Percentiles rank a stretch among this genome's conserved stretches.
Evolutionary conservation across 1,284 basidiomycete species (phyloP).

Genomic region (Heterobasidion occidentale): DNA sequence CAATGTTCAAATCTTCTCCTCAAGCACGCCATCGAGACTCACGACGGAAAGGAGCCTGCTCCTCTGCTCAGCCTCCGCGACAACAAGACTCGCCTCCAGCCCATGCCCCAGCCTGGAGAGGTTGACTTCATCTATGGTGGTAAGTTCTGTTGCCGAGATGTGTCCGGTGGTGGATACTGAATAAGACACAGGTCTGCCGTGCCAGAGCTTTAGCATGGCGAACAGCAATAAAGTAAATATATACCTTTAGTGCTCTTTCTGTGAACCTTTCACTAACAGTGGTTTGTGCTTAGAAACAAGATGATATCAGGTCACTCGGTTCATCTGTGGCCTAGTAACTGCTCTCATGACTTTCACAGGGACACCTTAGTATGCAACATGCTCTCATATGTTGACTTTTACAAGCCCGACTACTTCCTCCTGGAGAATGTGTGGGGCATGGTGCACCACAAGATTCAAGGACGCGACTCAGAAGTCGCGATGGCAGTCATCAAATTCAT

Average conservation of each 20-base stretch:
- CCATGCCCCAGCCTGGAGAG: conserved; percentile 47
- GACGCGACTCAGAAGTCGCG: conserved; percentile 9
- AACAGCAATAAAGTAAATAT: conserved; percentile 46
- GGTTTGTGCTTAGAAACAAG: conserved; percentile 31
- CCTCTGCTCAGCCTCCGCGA: conserved; percentile 31
- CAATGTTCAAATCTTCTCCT: conserved; percentile 55
- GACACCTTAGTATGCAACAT: conserved; percentile 60
- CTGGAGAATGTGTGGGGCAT: conserved; percentile 66
- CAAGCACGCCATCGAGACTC: conserved; percentile 42
- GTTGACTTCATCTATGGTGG: conserved; percentile 69
- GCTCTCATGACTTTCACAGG: conserved; percentile 23
- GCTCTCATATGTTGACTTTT: conserved; percentile 68
- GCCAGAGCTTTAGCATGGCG: conserved; percentile 58
- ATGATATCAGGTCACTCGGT: conserved; percentile 46
- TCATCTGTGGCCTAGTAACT: not conserved
- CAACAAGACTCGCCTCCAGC: conserved; percentile 24
- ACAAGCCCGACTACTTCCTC: conserved; percentile 53
- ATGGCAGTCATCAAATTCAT: conserved; percentile 59
- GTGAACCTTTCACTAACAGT: not conserved
- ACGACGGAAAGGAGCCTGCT: conserved; percentile 29
- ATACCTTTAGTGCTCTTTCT: not conserved
- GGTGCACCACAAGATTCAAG: conserved; percentile 33
- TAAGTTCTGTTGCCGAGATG: conserved; percentile 21
- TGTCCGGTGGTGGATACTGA: not conserved
- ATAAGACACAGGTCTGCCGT: conserved; percentile 48